Evolutionary conservation across 495 filamentous ascomycete genomes (phyloP).

Genomic region (Peziza echinospora): DNA sequence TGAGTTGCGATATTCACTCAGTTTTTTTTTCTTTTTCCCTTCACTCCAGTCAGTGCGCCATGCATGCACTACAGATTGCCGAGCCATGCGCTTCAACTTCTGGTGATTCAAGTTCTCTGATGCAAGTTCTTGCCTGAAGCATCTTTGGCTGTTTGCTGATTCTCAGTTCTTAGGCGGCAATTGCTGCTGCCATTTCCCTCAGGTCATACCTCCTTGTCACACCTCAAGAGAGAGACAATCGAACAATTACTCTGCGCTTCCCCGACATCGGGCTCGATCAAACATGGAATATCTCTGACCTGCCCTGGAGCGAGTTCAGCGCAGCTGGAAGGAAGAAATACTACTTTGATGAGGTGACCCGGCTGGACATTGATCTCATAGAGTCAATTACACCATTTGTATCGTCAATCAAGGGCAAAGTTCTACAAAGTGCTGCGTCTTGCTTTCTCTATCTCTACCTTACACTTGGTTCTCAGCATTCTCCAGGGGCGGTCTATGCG

Average conservation of each 20-base stretch:
- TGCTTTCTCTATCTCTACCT: conserved; percentile 86
- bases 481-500: conserved; percentile 66
- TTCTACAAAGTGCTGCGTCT: conserved; percentile 55
- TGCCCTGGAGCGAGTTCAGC: conserved; percentile 69
- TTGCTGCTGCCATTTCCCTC: conserved; percentile 81
- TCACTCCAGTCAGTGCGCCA: too few relatives aligned
- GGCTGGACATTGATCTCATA: conserved; percentile 62
- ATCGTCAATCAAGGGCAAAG: conserved; percentile 51
- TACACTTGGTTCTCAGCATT: conserved; percentile 56
- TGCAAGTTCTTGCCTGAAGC: background rate
- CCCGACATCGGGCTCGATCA: conserved; percentile 69
- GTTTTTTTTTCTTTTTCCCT: background rate
- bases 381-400: conserved; percentile 58
- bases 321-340: conserved; percentile 68
- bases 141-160: conserved; percentile 2
- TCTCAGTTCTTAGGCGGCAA: conserved; percentile 49
- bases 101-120: too few relatives aligned
- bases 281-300: conserved; percentile 71
- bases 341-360: conserved; percentile 71
- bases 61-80: too few relatives aligned
- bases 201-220: conserved; percentile 91
- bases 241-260: conserved; percentile 71
- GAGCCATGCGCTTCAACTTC: too few relatives aligned
- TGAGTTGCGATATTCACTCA: conserved; percentile 15
- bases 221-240: conserved; percentile 32